Evolutionary conservation across 2,329 filamentous ascomycete species (phyloP), one percentile per base, ranked within the genome.

Genomic region (Scopulariopsis brevicaulis): DNA sequence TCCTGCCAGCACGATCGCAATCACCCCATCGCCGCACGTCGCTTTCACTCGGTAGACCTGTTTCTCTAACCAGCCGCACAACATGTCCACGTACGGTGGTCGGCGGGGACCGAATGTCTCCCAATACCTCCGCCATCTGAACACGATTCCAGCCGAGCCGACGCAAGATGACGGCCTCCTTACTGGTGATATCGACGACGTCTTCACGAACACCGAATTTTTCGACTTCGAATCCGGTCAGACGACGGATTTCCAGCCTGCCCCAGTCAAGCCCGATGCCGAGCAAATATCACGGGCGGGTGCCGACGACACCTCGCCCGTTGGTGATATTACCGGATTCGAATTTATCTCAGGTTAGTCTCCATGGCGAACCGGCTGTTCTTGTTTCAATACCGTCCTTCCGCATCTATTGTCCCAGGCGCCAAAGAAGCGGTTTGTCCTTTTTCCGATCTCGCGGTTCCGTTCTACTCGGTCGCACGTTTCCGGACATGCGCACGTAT

Each of bases 31-130:
- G n/a, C 43, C 43, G n/a, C 14, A 22, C 43, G 43, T 10, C 4
- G n/a, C n/a, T 20, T 48, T 48, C 43, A 10, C 43, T 40, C 15
- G 12, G 12, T 14, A 18, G 7, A 24, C 4, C 18, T n/a, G 5
- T n/a, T 35, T n/a, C 40, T 25, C 4, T 6, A 25, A n/a, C 24
- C n/a, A 32, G 32, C 32, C 24, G 46, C 15, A 28, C 56, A 58
- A 54, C 10, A 91, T 91, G 87, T 84, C 89, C 70, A 81, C 77
- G 69, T 91, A 84, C 80, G 85, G 81, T 72, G 86, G 85, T 68
- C 87, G 90, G 62, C 85, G 87, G 68, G 88, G 83, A 65, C 87
- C 89, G 67, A 96, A 96, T 71, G 89, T 96, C 73, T 91, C 90
- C 68, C 87, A 91, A 68, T 96, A 94, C 75, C 80, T 96, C 63